phyloP scores from a whole-genome alignment of 495 filamentous ascomycete species.

The Sphaerosporella brunnea region DNA sequence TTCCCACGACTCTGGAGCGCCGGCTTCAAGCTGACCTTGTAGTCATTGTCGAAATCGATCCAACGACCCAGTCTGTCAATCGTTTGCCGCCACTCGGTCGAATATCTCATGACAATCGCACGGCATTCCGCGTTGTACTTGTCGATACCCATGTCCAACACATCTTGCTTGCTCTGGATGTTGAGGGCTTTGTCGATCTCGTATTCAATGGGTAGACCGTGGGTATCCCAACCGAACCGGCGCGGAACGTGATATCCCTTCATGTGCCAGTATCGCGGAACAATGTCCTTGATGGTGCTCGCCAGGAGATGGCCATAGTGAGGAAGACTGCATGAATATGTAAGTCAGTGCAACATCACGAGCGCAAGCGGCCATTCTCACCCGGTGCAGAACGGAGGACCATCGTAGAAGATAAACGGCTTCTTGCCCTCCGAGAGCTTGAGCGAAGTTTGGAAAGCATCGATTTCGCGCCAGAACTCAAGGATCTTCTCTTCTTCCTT shows the following conservation, averaged over 20 bases:
- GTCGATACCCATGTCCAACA: slow-evolving; percentile 69
- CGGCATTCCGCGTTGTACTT: slow-evolving; percentile 88
- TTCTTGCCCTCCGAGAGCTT: slow-evolving; percentile 53
- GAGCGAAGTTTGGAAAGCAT: slow-evolving; percentile 46
- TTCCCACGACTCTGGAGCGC: neutral
- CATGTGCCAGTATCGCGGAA: slow-evolving; percentile 95
- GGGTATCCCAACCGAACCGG: slow-evolving; percentile 67
- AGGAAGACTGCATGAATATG: slow-evolving; percentile 46
- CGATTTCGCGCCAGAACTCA: slow-evolving; percentile 69
- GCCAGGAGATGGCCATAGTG: slow-evolving; percentile 90
- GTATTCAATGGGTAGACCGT: slow-evolving; percentile 89
- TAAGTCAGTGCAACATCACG: neutral
- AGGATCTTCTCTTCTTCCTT: slow-evolving; percentile 73
- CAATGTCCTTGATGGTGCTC: slow-evolving; percentile 95
- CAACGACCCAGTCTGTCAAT: slow-evolving; percentile 84
- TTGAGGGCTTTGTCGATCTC: slow-evolving; percentile 97
- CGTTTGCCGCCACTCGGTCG: slow-evolving; percentile 73
- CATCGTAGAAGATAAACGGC: slow-evolving; percentile 72
- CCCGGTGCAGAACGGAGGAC: slow-evolving; percentile 43
- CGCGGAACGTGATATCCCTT: slow-evolving; percentile 76
- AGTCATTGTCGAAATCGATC: slow-evolving; percentile 98
- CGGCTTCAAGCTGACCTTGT: slow-evolving; percentile 45
- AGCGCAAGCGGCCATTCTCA: slow-evolving; percentile 5
- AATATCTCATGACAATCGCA: slow-evolving; percentile 86
- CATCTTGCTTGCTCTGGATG: slow-evolving; percentile 74